These are phyloP conservation scores for Oryza officinalis DNA, from an alignment of 176 grass and related monocot genomes.

Conservation along the genomic window DNA sequence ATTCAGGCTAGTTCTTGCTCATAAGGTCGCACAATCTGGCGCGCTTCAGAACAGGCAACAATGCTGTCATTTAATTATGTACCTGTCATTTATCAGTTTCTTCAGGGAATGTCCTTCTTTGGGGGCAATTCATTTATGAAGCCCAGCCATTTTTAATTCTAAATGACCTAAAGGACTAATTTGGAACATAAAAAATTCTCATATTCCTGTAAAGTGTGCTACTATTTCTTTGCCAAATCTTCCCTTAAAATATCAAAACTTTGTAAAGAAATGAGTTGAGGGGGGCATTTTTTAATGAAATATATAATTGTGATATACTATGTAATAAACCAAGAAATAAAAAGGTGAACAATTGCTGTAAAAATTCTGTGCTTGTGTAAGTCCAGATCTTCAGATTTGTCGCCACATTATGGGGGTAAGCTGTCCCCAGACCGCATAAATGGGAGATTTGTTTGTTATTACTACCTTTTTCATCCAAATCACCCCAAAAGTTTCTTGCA, in stretches of 20 bases:
- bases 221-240: background rate
- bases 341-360: background rate
- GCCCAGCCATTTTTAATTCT: background rate
- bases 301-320: background rate
- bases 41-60: background rate
- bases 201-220: background rate
- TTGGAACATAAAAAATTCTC: background rate
- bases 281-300: background rate
- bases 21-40: conserved; percentile 1
- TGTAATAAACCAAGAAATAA: background rate
- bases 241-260: background rate
- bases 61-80: conserved; percentile 14
- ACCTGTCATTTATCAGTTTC: background rate
- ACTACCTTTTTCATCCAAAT: background rate
- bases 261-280: background rate
- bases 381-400: conserved; percentile 29
- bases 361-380: background rate
- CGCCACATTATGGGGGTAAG: conserved; percentile 11
- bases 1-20: background rate
- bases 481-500: background rate
- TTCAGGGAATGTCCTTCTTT: background rate
- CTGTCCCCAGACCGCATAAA: background rate
- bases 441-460: conserved; percentile 10
- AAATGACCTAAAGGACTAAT: background rate
- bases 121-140: background rate